These are phyloP conservation scores for Ophiosphaerella narmari DNA, from an alignment of 2,329 filamentous ascomycete genomes.

Conservation along the genomic window DNA sequence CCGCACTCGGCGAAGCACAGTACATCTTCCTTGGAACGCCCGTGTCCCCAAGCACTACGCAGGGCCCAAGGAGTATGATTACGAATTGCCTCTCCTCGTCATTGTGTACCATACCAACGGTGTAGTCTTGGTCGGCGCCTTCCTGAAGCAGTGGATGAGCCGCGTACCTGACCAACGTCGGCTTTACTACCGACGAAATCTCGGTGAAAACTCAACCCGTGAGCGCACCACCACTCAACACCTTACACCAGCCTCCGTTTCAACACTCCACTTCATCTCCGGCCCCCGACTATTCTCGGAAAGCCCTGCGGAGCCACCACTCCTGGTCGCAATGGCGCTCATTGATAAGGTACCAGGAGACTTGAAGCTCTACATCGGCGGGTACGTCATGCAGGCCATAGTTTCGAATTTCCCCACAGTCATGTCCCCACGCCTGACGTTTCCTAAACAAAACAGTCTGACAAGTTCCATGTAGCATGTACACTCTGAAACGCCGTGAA, in stretches of 20 bases:
- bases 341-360: constrained; percentile 71
- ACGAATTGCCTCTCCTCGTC: background rate
- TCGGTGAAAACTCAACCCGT: constrained; percentile 32
- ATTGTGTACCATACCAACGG: background rate
- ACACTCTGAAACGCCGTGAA: constrained; percentile 73
- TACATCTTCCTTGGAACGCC: background rate
- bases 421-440: constrained; percentile 6
- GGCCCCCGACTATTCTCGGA: constrained; percentile 20
- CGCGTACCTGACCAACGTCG: constrained; percentile 19
- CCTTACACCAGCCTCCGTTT: constrained; percentile 15
- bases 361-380: constrained; percentile 76
- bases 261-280: constrained; percentile 24
- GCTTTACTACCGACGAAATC: constrained; percentile 14
- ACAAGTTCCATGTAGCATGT: constrained; percentile 63
- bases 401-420: constrained; percentile 20
- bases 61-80: background rate
- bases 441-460: constrained; percentile 22
- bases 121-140: constrained; percentile 1
- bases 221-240: constrained; percentile 18
- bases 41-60: background rate
- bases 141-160: constrained; percentile 6
- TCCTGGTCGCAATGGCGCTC: constrained; percentile 54
- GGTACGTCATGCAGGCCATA: constrained; percentile 58
- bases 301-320: constrained; percentile 1
- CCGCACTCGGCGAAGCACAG: constrained; percentile 1